Conservation (phyloP, 2,329 filamentous ascomycete species). For the Aureobasidium sp. region DNA sequence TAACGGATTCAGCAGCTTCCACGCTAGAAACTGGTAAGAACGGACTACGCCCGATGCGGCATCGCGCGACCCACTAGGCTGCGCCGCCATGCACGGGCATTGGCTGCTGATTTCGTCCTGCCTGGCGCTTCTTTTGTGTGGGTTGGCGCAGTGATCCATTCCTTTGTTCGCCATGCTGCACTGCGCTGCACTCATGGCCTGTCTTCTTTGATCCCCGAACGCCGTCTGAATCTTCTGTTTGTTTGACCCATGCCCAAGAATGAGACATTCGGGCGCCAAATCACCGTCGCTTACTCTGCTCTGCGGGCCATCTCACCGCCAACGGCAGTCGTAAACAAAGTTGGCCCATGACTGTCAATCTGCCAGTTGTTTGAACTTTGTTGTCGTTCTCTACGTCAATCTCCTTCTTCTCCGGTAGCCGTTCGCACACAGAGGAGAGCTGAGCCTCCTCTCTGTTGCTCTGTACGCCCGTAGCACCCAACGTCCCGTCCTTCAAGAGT, state of each 20-base stretch:
- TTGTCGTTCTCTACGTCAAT: slow-evolving; percentile 14
- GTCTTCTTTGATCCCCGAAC: slow-evolving; percentile 13
- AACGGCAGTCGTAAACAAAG: slow-evolving; percentile 3
- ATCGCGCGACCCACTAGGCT: background rate
- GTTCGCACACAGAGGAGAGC: background rate
- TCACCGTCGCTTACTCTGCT: background rate
- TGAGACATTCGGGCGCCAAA: background rate
- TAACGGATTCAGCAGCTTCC: slow-evolving; percentile 13
- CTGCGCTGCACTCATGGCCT: background rate
- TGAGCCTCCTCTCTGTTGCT: slow-evolving; percentile 1
- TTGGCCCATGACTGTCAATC: slow-evolving; percentile 14
- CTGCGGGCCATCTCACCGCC: background rate
- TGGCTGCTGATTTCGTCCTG: slow-evolving; percentile 9
- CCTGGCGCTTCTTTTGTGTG: slow-evolving; percentile 10
- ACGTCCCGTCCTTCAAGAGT: background rate
- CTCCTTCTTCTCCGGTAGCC: slow-evolving; percentile 10
- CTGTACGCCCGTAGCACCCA: slow-evolving; percentile 1
- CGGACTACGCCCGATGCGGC: background rate
- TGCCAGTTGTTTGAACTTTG: slow-evolving; percentile 8
- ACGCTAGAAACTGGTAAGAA: slow-evolving; percentile 12
- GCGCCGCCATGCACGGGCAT: background rate
- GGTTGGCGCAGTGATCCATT: slow-evolving; percentile 12
- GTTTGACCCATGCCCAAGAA: slow-evolving; percentile 1
- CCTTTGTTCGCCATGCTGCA: slow-evolving; percentile 14
- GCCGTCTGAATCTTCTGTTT: slow-evolving; percentile 10